A percentile compares a stretch with the other conserved stretches of the same genome.
Evolutionary conservation across 305 asterid species (phyloP).

Genomic region (Solanum hybrid): DNA sequence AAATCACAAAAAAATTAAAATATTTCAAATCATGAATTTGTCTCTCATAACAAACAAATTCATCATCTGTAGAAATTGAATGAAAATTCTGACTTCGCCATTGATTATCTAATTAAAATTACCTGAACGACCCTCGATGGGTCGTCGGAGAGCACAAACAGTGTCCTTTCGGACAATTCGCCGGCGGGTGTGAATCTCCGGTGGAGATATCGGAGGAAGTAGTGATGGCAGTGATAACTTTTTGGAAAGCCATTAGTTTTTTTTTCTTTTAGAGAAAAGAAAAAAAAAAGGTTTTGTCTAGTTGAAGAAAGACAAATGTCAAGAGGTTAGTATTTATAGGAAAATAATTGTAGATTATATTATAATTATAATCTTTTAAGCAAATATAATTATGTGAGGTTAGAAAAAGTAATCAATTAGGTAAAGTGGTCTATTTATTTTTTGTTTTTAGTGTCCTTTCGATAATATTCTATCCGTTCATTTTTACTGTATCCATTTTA

Average conservation of each 20-base stretch:
- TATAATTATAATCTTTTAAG: neutral
- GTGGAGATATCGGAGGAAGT: neutral
- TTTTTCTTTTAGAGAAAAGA: neutral
- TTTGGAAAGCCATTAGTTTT: neutral
- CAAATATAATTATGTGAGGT: neutral
- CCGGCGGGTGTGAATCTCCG: conserved; percentile 9
- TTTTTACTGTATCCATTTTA: no score
- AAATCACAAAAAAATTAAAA: neutral
- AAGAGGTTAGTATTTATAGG: neutral
- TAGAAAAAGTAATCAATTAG: neutral
- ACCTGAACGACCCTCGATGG: conserved; percentile 8
- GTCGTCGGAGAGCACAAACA: conserved; percentile 14
- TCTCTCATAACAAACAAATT: neutral
- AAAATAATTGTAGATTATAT: neutral
- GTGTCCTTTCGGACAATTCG: conserved; percentile 8
- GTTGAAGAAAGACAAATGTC: conserved; percentile 2
- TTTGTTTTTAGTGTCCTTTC: neutral
- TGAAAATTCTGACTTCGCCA: neutral
- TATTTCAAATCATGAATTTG: neutral
- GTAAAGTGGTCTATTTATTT: neutral
- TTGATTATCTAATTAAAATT: neutral
- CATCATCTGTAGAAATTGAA: neutral
- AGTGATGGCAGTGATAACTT: neutral
- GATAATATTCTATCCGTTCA: no score
- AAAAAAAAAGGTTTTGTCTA: neutral